Percentiles rank a stretch among this genome's conserved stretches.
phyloP scores from a whole-genome alignment of 345 rosid species.

The Eucalyptus urophylla region DNA sequence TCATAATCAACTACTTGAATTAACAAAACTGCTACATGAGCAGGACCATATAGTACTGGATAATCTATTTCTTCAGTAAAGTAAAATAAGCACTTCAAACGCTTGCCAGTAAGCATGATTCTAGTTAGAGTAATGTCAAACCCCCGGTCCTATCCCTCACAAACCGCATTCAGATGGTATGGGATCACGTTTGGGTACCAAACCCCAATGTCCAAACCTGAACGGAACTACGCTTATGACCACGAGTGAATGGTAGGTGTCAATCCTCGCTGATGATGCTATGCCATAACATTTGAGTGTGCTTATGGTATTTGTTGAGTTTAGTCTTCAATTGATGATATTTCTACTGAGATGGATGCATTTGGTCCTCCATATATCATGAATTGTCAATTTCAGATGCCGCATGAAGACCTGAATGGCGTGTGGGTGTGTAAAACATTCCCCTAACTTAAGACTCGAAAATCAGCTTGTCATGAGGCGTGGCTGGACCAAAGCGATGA shows the following conservation, averaged over 20 bases:
- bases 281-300: background rate
- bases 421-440: background rate
- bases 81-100: background rate
- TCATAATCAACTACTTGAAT: background rate
- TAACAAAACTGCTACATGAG: background rate
- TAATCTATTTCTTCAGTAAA: background rate
- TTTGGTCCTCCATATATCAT: background rate
- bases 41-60: background rate
- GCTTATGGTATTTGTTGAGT: background rate
- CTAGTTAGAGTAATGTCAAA: background rate
- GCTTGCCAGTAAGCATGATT: background rate
- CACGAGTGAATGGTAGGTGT: background rate
- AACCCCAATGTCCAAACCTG: background rate
- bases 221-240: background rate
- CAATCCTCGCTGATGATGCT: background rate
- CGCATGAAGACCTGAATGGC: background rate
- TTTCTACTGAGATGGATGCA: background rate
- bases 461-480: background rate
- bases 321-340: background rate
- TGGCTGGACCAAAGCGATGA: background rate
- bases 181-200: background rate
- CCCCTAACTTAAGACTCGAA: background rate
- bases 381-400: background rate
- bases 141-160: background rate
- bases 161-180: background rate